A percentile compares a stretch with the other conserved stretches of the same genome.
phyloP scores from a whole-genome alignment of 2,329 filamentous ascomycete genomes.

The Fusarium subtropicale region DNA sequence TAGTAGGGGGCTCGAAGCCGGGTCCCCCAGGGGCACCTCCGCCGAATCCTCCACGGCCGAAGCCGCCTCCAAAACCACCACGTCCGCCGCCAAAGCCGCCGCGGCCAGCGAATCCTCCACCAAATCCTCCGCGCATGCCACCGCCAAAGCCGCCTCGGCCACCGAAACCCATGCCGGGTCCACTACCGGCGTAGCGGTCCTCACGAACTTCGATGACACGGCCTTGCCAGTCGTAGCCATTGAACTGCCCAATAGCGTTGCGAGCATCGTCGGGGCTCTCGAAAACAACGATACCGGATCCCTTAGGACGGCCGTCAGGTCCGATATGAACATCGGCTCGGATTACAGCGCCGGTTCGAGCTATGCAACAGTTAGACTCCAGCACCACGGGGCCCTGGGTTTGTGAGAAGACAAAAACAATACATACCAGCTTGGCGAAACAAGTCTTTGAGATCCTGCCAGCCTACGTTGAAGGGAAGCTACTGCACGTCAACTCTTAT shows the following conservation, averaged over 20 bases:
- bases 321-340: slow-evolving; percentile 95
- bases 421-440: slow-evolving; percentile 96
- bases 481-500: slow-evolving; percentile 56
- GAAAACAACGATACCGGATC: slow-evolving; percentile 96
- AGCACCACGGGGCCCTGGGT: slow-evolving; percentile 2
- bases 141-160: slow-evolving; percentile 71
- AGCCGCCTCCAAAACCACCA: slow-evolving; percentile 59
- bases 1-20: slow-evolving; percentile 61
- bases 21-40: slow-evolving; percentile 55
- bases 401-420: not conserved
- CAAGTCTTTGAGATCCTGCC: slow-evolving; percentile 98
- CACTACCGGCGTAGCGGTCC: slow-evolving; percentile 85
- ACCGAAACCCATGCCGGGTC: slow-evolving; percentile 63
- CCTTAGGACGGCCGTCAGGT: slow-evolving; percentile 92
- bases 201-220: slow-evolving; percentile 93
- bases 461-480: slow-evolving; percentile 97
- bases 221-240: slow-evolving; percentile 98
- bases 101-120: slow-evolving; percentile 63
- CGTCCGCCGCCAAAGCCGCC: slow-evolving; percentile 62
- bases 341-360: slow-evolving; percentile 80
- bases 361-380: slow-evolving; percentile 44
- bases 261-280: slow-evolving; percentile 94
- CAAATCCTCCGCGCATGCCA: slow-evolving; percentile 69
- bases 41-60: slow-evolving; percentile 59
- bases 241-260: slow-evolving; percentile 96